Conservation (phyloP, 2,329 filamentous ascomycete species). For the Chalaropsis thielavioides region DNA sequence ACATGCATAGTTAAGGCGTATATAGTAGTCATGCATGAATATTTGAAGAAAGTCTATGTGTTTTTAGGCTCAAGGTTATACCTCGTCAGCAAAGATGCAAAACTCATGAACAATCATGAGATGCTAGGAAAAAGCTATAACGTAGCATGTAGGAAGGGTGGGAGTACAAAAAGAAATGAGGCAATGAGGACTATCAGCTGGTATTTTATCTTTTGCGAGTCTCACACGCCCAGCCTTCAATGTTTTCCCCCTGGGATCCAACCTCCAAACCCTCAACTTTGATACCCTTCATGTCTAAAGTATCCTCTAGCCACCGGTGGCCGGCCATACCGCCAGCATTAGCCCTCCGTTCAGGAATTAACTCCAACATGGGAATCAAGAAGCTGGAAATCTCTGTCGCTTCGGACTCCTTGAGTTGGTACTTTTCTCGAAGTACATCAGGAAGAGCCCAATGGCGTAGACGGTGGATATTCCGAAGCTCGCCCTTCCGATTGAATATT, state of each 20-base stretch:
- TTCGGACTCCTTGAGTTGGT: slow-evolving; percentile 80
- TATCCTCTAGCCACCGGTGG: slow-evolving; percentile 68
- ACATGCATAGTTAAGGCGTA: no score
- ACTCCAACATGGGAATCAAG: slow-evolving; percentile 76
- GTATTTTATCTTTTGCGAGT: slow-evolving; percentile 57
- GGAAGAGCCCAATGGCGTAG: slow-evolving; percentile 90
- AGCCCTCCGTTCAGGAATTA: slow-evolving; percentile 74
- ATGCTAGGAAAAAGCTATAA: neutral
- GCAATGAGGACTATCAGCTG: neutral
- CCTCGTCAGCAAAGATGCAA: neutral
- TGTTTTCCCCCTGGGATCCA: slow-evolving; percentile 75
- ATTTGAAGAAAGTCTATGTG: neutral
- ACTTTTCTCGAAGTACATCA: slow-evolving; percentile 89
- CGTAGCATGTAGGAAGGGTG: no score
- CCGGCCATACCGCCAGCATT: slow-evolving; percentile 93
- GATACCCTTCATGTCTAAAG: slow-evolving; percentile 73
- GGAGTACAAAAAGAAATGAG: neutral
- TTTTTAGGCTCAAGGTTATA: neutral
- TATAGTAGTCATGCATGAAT: neutral
- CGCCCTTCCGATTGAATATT: slow-evolving; percentile 96
- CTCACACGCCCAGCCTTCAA: slow-evolving; percentile 85
- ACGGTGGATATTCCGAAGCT: slow-evolving; percentile 92
- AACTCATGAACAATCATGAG: neutral
- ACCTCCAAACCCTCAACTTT: slow-evolving; percentile 60
- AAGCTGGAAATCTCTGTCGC: slow-evolving; percentile 66